These are phyloP conservation scores for Cetradonia linearis DNA, from an alignment of 495 filamentous ascomycete species.

Conservation along the genomic window DNA sequence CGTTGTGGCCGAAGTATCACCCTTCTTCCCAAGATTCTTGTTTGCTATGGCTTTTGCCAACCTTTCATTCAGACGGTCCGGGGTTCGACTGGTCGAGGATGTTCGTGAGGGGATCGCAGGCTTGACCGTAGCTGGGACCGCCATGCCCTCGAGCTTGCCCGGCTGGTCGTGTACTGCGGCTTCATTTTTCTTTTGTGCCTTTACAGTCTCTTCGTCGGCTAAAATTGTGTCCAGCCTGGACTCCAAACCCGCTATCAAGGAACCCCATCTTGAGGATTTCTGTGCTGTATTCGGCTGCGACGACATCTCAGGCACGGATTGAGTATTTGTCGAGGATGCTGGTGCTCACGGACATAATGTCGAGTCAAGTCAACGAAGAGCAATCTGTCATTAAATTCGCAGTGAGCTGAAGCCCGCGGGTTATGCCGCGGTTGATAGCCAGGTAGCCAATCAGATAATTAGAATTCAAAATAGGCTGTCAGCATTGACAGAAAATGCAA, in stretches of 20 bases:
- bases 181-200: conserved; percentile 16
- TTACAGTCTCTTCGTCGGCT: conserved; percentile 52
- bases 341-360: conserved; percentile 7
- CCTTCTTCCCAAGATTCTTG: conserved; percentile 27
- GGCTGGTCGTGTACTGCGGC: conserved; percentile 26
- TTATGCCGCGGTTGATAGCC: not conserved
- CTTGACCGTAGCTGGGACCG: conserved; percentile 24
- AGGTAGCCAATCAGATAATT: not conserved
- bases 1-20: conserved; percentile 22
- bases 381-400: not conserved
- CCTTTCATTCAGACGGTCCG: conserved; percentile 76
- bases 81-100: conserved; percentile 49
- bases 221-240: conserved; percentile 87
- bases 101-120: conserved; percentile 25
- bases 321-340: not conserved
- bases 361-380: not conserved
- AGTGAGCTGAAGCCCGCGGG: not conserved
- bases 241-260: conserved; percentile 85
- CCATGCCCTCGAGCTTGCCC: conserved; percentile 19
- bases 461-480: not conserved
- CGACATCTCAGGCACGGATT: conserved; percentile 19
- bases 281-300: conserved; percentile 18
- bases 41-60: conserved; percentile 58
- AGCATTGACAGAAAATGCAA: not conserved
- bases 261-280: conserved; percentile 56